Evolutionary conservation across 805 yeast species (phyloP), one percentile per base, ranked within the genome.

Genomic region (Teunomyces cretensis): DNA sequence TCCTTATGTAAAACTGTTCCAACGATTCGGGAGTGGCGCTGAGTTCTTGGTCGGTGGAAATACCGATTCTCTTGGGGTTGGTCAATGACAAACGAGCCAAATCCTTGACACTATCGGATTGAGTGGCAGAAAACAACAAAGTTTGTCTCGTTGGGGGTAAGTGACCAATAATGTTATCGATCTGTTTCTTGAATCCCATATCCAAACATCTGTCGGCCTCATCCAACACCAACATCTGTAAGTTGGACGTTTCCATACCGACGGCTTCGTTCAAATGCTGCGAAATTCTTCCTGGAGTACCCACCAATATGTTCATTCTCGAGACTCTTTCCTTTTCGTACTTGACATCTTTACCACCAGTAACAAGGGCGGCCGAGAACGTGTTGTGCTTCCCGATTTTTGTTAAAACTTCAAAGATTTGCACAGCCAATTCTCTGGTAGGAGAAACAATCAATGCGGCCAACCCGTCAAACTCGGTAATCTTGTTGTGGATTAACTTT

Each of bases 171-270:
- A 90, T 90, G 26, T 84, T 85, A 61, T 91, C 96, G 49, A 90
- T 67, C 36, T 94, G 86, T 55, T 80, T 80, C 60, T 83, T 83
- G 74, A 90, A 90, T 6, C 97, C 97, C 96, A 91, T 88, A 65
- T 90, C 97, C 55, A 90, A 70, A 56, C 94, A 88, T 53, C 97
- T 73, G 60, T 90, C 97, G 0, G 97, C 97, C 64, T 90, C 97
- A 64, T 90, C 97, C 42, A 90, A 65, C 2, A 90, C 90, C 37
- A 90, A 67, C 60, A 85, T 78, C 64, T 90, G 92, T 49, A 90
- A 67, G 58, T 87, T 88, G 16, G 82, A 72, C 8, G 85, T 69
- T 55, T 85, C 91, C 62, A 90, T 77, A 1, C 89, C 89, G 1
- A 85, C 84, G 6, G 96, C 83, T 61, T 91, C 95, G 61, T 91